Base-by-base conservation (phyloP, 768 basidiomycete genomes). In the Pleurotus sapidus region DNA sequence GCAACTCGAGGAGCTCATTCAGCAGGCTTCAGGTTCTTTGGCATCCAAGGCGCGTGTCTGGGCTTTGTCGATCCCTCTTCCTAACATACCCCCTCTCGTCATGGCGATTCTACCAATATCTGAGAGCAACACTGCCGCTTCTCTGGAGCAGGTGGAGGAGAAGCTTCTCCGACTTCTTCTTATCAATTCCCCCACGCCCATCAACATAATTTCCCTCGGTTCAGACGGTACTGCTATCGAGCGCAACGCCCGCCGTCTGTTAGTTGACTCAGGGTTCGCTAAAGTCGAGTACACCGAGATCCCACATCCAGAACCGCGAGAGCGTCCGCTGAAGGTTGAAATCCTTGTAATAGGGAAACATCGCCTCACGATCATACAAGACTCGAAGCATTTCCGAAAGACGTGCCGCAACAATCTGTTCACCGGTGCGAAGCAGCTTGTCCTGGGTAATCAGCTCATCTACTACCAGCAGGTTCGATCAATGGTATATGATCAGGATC, bases 361-460 rank as follows among this genome's bases (percentile, higher is more conserved):
- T 43, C 4, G 3, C 5, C 42, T 72, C n/a, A 61, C 63, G 7
- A 69, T 68, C 38, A 58, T 71, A 14, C 75, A 76, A 55, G 74
- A 76, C 49, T 66, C 71, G 1, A 74, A 74, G 25, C 75, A 77
- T 51, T 62, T 49, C 0, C 58, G 67, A 12, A 77, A 76, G 53
- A 77, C 72, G 0, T 51, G 60, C 3, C 62, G 69, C 4, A 76
- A 76, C 57, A 70, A 76, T 24, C 40, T 73, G 0, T 72, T 68
- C 57, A 66, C 69, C 0, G 73, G 74, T 0, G 73, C 74, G 4
- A 65, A 60, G 0, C 37, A 65, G 0, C 59, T 71, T 1, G 55
- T 58, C 2, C 27, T 74, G 1, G 73, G 69, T 0, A 63, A 69
- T 24, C 60, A 58, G 25, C 5, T 50, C 8, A 43, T 57, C 1